phyloP scores from a whole-genome alignment of 805 yeast species.

The Pichia ethanolica region DNA sequence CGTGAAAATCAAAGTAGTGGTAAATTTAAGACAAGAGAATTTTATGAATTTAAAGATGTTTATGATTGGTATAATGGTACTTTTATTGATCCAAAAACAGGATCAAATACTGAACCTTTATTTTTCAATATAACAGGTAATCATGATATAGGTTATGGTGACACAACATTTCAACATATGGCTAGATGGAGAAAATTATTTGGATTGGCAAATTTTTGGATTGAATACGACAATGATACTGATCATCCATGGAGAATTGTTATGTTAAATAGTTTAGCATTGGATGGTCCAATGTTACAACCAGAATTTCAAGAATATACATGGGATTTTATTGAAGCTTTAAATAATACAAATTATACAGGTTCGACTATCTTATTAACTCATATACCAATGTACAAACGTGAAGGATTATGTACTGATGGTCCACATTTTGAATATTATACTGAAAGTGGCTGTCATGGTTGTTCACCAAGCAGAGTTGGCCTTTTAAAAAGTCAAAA shows the following conservation, averaged over 20 bases:
- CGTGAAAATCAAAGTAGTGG: slow-evolving; percentile 27
- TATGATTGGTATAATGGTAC: slow-evolving; percentile 50
- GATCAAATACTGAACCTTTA: slow-evolving; percentile 43
- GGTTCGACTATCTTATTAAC: slow-evolving; percentile 82
- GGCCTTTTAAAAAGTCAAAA: slow-evolving; percentile 78
- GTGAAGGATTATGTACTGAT: slow-evolving; percentile 76
- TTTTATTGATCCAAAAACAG: slow-evolving; percentile 14
- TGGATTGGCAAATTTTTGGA: slow-evolving; percentile 81
- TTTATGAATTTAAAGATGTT: slow-evolving; percentile 50
- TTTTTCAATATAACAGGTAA: slow-evolving; percentile 87
- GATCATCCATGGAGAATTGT: slow-evolving; percentile 81
- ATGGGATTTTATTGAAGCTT: slow-evolving; percentile 62
- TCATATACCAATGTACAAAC: slow-evolving; percentile 84
- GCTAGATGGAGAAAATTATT: slow-evolving; percentile 65
- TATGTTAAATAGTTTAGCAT: slow-evolving; percentile 71
- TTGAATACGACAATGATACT: slow-evolving; percentile 56
- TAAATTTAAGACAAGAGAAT: slow-evolving; percentile 18
- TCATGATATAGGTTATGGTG: slow-evolving; percentile 97
- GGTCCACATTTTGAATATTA: slow-evolving; percentile 70
- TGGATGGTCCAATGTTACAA: slow-evolving; percentile 88
- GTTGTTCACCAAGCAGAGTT: slow-evolving; percentile 55
- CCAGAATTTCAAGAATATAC: slow-evolving; percentile 59
- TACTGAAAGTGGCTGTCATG: slow-evolving; percentile 39
- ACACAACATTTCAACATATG: slow-evolving; percentile 87
- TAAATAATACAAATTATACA: slow-evolving; percentile 46